phyloP scores from a whole-genome alignment of 2,329 filamentous ascomycete species.

The Helicocarpus griseus region DNA sequence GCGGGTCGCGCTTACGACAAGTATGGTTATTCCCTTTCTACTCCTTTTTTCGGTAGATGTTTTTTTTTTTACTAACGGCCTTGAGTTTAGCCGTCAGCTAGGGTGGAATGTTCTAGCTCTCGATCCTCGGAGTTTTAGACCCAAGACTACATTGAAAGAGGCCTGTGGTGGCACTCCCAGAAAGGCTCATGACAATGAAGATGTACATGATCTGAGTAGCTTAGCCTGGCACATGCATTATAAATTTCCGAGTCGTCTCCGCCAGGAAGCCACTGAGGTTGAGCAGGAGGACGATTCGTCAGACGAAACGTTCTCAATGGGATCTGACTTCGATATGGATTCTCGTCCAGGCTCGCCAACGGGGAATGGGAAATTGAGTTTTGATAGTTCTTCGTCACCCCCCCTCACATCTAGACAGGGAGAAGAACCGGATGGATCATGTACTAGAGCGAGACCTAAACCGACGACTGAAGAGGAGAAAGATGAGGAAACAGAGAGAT shows the following conservation, averaged over 20 bases:
- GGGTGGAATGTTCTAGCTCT: slow-evolving; percentile 40
- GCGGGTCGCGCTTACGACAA: slow-evolving; percentile 1
- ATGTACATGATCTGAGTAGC: slow-evolving; percentile 17
- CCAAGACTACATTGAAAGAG: slow-evolving; percentile 23
- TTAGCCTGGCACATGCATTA: slow-evolving; percentile 19
- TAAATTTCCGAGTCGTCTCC: slow-evolving; percentile 19
- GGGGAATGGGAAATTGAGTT: background rate
- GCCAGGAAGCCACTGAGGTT: background rate
- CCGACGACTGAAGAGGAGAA: background rate
- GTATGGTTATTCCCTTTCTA: slow-evolving; percentile 5
- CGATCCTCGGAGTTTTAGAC: slow-evolving; percentile 34
- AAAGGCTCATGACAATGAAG: slow-evolving; percentile 11
- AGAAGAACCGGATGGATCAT: background rate
- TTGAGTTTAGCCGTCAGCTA: slow-evolving; percentile 14
- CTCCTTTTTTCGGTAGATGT: too few species aligned
- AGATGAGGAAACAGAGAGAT: background rate
- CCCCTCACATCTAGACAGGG: too few species aligned
- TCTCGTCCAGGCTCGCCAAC: background rate
- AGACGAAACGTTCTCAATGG: slow-evolving; percentile 8
- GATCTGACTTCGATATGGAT: background rate
- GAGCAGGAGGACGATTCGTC: background rate
- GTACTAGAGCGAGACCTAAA: background rate
- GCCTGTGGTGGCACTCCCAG: slow-evolving; percentile 31
- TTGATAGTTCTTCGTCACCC: background rate
- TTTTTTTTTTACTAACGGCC: too few species aligned